Evolutionary conservation across 805 yeast genomes (phyloP), one percentile per base, ranked within the genome.

Genomic region (Hanseniaspora singularis): DNA sequence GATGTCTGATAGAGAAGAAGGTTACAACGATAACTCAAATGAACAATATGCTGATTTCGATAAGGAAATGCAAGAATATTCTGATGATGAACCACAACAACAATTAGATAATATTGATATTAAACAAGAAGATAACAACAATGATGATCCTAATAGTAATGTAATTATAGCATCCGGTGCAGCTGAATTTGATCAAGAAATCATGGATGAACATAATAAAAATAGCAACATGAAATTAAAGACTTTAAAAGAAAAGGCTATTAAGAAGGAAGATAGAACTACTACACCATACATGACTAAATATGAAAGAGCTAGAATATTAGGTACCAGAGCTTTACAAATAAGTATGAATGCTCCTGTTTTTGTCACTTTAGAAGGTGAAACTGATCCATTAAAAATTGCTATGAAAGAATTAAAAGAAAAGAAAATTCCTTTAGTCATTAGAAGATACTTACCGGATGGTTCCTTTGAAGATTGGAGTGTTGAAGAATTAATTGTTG

Each of bases 201-300:
- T 55, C 27, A 55, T 58, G 20, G 57, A 56, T 11, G 41, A 44
- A 31, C 48, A 44, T 23, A 44, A 37, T 41, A 30, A 14, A 11
- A 18, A 27, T 22, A 66, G 61, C 33, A 61, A 58, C 24, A 53
- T 57, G 52, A 73, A 72, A 57, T 76, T 71, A 52, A 82, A 81
- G 60, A 74, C 89, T 7, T 69, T 76, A 52, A 79, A 72, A 55
- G 92, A 82, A 55, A 76, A 85, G 57, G 94, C 96, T 16, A 86
- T 92, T 51, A 83, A 96, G 49, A 84, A 76, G 55, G 95, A 85
- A 19, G 69, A 83, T 53, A 77, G 99, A 64, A 74, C 87, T 23
- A 92, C 99, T 12, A 92, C 99, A 4, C 99, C 99, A 46, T 92
- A 89, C 63, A 88, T 92, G 97, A 92, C 99, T 49, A 92, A 94